phyloP scores from a whole-genome alignment of 768 basidiomycete species.

The Phlebiopsis gigantea region DNA sequence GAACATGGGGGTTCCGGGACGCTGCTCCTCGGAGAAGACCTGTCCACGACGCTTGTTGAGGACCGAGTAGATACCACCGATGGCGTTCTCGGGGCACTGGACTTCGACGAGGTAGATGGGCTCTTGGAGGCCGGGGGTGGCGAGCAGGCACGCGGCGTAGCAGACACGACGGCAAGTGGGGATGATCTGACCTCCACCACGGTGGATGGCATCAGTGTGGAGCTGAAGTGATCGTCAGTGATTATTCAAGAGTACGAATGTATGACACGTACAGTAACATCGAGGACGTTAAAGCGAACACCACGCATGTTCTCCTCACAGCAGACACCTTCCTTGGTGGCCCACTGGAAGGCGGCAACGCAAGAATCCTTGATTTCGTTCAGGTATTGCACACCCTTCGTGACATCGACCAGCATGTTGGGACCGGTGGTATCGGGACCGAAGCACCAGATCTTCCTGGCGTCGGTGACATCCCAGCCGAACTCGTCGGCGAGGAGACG shows the following conservation, averaged over 20 bases:
- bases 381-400: conserved; percentile 98
- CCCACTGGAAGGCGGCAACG: conserved; percentile 99
- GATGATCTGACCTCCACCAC: conserved; percentile 98
- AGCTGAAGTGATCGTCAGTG: conserved; percentile 44
- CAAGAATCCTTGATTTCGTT: conserved; percentile 99
- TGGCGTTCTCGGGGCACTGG: conserved; percentile 95
- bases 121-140: conserved; percentile 89
- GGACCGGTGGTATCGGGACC: conserved; percentile 97
- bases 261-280: conserved; percentile 74
- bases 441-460: conserved; percentile 99
- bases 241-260: background rate
- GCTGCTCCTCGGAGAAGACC: conserved; percentile 96
- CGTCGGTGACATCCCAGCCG: conserved; percentile 99
- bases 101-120: conserved; percentile 98
- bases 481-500: conserved; percentile 93
- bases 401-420: conserved; percentile 95
- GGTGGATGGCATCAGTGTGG: conserved; percentile 98
- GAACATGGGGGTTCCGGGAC: conserved; percentile 98
- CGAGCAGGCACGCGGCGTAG: conserved; percentile 93
- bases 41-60: conserved; percentile 98
- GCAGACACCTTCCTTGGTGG: conserved; percentile 95
- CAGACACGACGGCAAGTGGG: conserved; percentile 94
- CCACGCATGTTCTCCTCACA: conserved; percentile 99
- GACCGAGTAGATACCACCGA: conserved; percentile 93
- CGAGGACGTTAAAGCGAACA: conserved; percentile 90